Percentiles rank a stretch among this genome's conserved stretches.
Conservation (phyloP, 228 moss, liverwort and hornwort species). For the Sphagnum magellanicum region DNA sequence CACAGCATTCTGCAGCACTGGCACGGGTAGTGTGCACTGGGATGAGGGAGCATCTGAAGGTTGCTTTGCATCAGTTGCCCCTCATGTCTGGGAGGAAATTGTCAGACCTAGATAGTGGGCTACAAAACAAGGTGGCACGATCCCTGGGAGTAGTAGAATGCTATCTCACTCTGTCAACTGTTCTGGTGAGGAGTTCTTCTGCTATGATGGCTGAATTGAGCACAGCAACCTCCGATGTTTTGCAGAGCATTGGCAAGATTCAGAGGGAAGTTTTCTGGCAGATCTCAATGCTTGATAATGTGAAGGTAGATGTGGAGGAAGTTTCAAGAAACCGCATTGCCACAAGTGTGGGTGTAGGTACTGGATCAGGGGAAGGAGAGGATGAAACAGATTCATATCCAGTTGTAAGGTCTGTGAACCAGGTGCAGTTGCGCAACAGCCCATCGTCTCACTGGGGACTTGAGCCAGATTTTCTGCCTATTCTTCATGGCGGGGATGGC, state of each 20-base stretch:
- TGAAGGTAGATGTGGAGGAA: constrained; percentile 65
- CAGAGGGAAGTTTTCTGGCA: constrained; percentile 92
- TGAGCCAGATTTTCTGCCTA: constrained; percentile 83
- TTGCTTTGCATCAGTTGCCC: constrained; percentile 50
- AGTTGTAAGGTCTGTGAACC: constrained; percentile 80
- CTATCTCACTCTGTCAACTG: constrained; percentile 76
- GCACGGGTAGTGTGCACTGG: constrained; percentile 80
- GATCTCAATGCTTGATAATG: constrained; percentile 71
- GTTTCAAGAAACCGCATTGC: constrained; percentile 36
- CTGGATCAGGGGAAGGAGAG: constrained; percentile 75
- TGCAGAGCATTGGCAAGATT: constrained; percentile 68
- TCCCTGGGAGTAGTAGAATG: constrained; percentile 84
- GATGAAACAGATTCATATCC: constrained; percentile 78
- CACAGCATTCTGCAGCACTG: constrained; percentile 71
- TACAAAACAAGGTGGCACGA: constrained; percentile 56
- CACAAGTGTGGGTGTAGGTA: constrained; percentile 58
- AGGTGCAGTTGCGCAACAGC: constrained; percentile 77
- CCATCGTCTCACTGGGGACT: constrained; percentile 89
- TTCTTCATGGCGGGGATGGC: constrained; percentile 67
- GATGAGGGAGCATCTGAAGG: constrained; percentile 68
- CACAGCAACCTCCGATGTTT: constrained; percentile 52
- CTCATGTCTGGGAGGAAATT: constrained; percentile 53
- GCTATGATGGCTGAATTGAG: constrained; percentile 95
- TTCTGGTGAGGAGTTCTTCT: constrained; percentile 75
- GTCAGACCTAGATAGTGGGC: constrained; percentile 56